These are phyloP conservation scores for Trifolium repens DNA, from an alignment of 306 rosid species.

Conservation along the genomic window DNA sequence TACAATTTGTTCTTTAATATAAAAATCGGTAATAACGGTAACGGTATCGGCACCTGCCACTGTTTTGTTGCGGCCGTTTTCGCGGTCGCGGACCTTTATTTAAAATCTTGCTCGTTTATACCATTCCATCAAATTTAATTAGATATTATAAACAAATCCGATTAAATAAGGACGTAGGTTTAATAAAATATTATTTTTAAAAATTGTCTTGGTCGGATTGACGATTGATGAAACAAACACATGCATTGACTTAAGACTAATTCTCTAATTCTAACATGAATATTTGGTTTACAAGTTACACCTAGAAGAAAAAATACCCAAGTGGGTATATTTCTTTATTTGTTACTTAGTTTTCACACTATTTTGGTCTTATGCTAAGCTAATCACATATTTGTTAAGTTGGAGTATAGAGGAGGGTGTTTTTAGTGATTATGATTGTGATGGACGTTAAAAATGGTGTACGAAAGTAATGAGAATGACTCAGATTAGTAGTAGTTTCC, in stretches of 20 bases:
- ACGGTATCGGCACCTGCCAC: too few species aligned
- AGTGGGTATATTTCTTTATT: neutral
- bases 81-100: too few species aligned
- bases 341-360: constrained; percentile 45
- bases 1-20: too few species aligned
- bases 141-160: too few species aligned
- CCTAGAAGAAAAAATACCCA: neutral
- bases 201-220: constrained; percentile 22
- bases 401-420: constrained; percentile 47
- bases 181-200: neutral
- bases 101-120: too few species aligned
- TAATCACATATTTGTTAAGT: neutral
- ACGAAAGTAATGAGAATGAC: constrained; percentile 60
- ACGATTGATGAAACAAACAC: constrained; percentile 23
- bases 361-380: constrained; percentile 12
- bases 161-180: neutral
- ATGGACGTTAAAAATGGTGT: constrained; percentile 50
- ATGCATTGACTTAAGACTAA: constrained; percentile 29
- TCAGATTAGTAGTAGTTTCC: constrained; percentile 57
- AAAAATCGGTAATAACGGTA: too few species aligned
- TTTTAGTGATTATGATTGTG: constrained; percentile 44
- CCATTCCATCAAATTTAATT: neutral
- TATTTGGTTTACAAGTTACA: constrained; percentile 32
- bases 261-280: constrained; percentile 23
- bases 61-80: too few species aligned